phyloP scores from a whole-genome alignment of 108 stramenopile genomes.

The Skeletonema potamos region DNA sequence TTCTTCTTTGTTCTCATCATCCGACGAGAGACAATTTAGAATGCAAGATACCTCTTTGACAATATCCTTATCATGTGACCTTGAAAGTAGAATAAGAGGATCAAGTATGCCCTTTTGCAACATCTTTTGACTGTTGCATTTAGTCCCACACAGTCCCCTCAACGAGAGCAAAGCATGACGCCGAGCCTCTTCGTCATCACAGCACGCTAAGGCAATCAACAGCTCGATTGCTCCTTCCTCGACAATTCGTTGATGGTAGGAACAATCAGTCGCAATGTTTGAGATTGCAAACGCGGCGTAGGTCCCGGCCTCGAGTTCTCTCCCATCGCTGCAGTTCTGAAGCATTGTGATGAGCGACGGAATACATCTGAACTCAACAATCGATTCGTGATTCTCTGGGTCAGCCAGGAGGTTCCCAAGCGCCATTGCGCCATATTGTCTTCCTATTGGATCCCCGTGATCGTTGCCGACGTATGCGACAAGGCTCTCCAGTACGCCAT shows the following conservation, averaged over 20 bases:
- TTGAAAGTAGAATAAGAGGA: slow-evolving; percentile 78
- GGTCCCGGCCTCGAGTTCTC: slow-evolving; percentile 56
- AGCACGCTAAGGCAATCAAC: slow-evolving; percentile 76
- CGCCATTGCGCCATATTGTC: slow-evolving; percentile 84
- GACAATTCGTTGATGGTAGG: slow-evolving; percentile 67
- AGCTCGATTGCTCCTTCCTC: slow-evolving; percentile 72
- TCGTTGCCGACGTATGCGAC: slow-evolving; percentile 51
- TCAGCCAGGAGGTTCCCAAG: slow-evolving; percentile 85
- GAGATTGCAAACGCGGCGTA: slow-evolving; percentile 80
- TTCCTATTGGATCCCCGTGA: slow-evolving; percentile 50
- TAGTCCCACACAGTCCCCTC: slow-evolving; percentile 68
- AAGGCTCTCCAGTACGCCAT: slow-evolving; percentile 44
- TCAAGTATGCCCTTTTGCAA: slow-evolving; percentile 79
- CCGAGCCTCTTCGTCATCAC: slow-evolving; percentile 78
- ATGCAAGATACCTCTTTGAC: slow-evolving; percentile 74
- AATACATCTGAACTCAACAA: slow-evolving; percentile 61
- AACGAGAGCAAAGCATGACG: slow-evolving; percentile 74
- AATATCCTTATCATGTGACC: slow-evolving; percentile 63
- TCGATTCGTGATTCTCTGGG: slow-evolving; percentile 71
- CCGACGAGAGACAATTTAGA: slow-evolving; percentile 71
- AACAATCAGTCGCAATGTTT: slow-evolving; percentile 74
- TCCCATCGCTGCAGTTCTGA: slow-evolving; percentile 51
- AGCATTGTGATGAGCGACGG: slow-evolving; percentile 65
- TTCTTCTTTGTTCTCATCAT: slow-evolving; percentile 87
- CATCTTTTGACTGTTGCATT: slow-evolving; percentile 57